phyloP scores from a whole-genome alignment of 2,329 filamentous ascomycete species.

The Aspergillus chevalieri region DNA sequence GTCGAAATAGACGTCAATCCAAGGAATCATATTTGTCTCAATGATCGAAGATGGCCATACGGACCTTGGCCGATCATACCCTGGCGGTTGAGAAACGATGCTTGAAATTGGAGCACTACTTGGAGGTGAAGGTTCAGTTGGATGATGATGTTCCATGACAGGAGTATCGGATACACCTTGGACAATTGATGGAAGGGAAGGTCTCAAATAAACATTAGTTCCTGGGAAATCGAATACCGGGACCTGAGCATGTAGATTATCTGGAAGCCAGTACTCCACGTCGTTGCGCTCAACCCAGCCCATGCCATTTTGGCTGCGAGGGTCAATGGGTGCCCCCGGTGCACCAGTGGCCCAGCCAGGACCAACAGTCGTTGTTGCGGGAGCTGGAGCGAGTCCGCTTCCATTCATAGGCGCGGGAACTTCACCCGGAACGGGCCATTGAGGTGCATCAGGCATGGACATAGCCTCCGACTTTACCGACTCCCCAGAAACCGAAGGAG shows the following conservation, averaged over 20 bases:
- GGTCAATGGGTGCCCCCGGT: slow-evolving; percentile 16
- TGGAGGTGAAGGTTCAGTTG: slow-evolving; percentile 12
- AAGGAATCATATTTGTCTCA: slow-evolving; percentile 37
- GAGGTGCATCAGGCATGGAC: slow-evolving; percentile 16
- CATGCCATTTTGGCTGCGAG: slow-evolving; percentile 14
- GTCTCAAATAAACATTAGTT: slow-evolving; percentile 31
- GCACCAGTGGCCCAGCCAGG: slow-evolving; percentile 15
- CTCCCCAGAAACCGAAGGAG: slow-evolving; percentile 5
- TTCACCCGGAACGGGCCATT: slow-evolving; percentile 15
- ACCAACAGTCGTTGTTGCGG: slow-evolving; percentile 12
- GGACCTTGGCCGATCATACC: slow-evolving; percentile 17
- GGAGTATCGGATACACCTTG: slow-evolving; percentile 17
- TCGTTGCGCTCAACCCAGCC: slow-evolving; percentile 25
- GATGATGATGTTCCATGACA: slow-evolving; percentile 13
- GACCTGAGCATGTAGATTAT: slow-evolving; percentile 28
- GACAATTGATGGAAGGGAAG: slow-evolving; percentile 29
- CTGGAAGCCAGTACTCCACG: slow-evolving; percentile 30
- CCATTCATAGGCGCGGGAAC: slow-evolving; percentile 17
- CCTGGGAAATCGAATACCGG: slow-evolving; percentile 28
- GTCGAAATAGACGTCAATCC: slow-evolving; percentile 42
- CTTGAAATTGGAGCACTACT: slow-evolving; percentile 15
- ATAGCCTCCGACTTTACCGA: slow-evolving; percentile 8
- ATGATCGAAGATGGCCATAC: slow-evolving; percentile 36
- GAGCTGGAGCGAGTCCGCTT: slow-evolving; percentile 13
- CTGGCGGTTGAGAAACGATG: slow-evolving; percentile 12